Conservation (phyloP, 2,329 filamentous ascomycete genomes). For the Dothideomycetes sp. region DNA sequence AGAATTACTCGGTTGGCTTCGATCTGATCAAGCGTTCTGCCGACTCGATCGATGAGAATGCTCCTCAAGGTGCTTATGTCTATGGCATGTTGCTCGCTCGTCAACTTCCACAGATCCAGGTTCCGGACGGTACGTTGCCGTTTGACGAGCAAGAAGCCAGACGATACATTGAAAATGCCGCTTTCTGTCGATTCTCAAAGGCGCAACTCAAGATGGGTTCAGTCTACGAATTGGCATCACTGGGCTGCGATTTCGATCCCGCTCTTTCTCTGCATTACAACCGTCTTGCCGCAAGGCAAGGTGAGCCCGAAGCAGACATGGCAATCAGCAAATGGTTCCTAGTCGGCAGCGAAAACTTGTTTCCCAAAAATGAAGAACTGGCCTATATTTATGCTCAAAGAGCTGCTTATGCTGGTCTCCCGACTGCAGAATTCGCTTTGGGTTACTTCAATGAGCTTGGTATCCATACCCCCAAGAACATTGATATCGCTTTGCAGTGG, state of each 20-base stretch:
- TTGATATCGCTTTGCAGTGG: constrained; percentile 77
- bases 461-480: constrained; percentile 76
- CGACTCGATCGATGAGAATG: constrained; percentile 85
- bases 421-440: constrained; percentile 91
- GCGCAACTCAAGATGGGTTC: constrained; percentile 96
- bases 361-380: constrained; percentile 90
- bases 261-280: constrained; percentile 93
- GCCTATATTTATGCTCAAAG: constrained; percentile 86
- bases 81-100: constrained; percentile 85
- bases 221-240: constrained; percentile 85
- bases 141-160: constrained; percentile 65
- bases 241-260: constrained; percentile 91
- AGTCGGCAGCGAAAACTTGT: constrained; percentile 84
- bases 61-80: constrained; percentile 84
- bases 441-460: constrained; percentile 97
- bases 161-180: constrained; percentile 90
- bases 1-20: constrained; percentile 69
- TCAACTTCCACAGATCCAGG: constrained; percentile 79
- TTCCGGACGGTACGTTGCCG: constrained; percentile 64
- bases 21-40: constrained; percentile 78
- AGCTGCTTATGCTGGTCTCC: constrained; percentile 69
- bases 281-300: constrained; percentile 81
- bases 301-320: constrained; percentile 86
- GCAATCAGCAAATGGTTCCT: constrained; percentile 98
- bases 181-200: constrained; percentile 90